These are phyloP conservation scores for Solanum sitiens DNA, from an alignment of 257 asterid species.

Conservation along the genomic window DNA sequence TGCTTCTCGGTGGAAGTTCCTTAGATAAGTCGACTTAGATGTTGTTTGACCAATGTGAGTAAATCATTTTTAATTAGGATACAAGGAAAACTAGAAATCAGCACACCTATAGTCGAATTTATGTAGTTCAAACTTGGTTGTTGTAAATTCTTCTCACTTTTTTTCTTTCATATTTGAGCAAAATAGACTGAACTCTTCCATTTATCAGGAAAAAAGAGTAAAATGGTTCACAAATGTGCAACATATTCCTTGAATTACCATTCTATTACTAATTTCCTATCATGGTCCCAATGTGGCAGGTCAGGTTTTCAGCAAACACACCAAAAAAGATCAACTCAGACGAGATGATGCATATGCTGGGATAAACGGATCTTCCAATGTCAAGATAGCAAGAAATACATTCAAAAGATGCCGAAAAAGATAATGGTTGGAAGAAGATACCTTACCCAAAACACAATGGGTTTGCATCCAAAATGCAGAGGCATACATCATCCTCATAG, in stretches of 20 bases:
- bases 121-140: not conserved
- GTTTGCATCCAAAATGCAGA: slow-evolving; percentile 82
- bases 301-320: not conserved
- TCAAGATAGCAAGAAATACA: not conserved
- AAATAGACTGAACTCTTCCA: not conserved
- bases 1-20: not conserved
- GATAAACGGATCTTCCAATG: not conserved
- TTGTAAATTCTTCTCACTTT: not conserved
- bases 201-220: not conserved
- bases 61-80: not conserved
- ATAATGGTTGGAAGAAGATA: slow-evolving; percentile 27
- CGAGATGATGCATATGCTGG: not conserved
- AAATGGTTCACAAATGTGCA: not conserved
- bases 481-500: slow-evolving; percentile 81
- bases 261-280: not conserved
- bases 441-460: slow-evolving; percentile 98
- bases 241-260: not conserved
- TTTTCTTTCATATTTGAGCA: not conserved
- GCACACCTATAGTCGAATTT: not conserved
- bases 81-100: not conserved
- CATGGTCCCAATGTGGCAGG: not conserved
- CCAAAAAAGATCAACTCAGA: not conserved
- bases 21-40: not conserved
- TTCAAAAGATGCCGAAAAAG: not conserved
- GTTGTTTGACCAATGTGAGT: not conserved